Conservation (phyloP, 2,329 filamentous ascomycete species). For the Boeremia exigua region DNA sequence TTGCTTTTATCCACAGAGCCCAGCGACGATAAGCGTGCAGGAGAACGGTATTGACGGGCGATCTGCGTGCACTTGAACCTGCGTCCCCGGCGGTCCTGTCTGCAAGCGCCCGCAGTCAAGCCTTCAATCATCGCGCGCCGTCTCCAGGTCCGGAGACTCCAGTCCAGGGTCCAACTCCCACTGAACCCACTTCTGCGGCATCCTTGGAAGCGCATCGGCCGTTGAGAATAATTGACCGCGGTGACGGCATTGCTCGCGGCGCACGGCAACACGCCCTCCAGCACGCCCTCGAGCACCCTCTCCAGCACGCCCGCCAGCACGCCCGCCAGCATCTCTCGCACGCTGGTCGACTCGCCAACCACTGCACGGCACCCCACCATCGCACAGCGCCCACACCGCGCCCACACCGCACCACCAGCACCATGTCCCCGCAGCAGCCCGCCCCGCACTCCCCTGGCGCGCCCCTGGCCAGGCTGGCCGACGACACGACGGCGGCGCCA, state of each 20-base stretch:
- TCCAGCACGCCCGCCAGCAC: not conserved
- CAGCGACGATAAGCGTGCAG: not conserved
- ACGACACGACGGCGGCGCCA: constrained; percentile 1
- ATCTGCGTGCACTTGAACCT: not conserved
- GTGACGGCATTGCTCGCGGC: constrained; percentile 16
- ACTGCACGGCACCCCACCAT: too few species aligned
- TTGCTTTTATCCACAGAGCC: not conserved
- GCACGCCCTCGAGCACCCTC: not conserved
- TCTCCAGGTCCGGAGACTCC: not conserved
- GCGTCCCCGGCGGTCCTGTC: not conserved
- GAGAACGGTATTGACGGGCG: too few species aligned
- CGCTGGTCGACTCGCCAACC: too few species aligned
- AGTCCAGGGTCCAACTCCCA: constrained; percentile 2
- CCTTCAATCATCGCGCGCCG: not conserved
- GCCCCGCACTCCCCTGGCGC: constrained; percentile 3
- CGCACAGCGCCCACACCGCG: not conserved
- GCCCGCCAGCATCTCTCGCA: not conserved
- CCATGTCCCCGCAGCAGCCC: constrained; percentile 11
- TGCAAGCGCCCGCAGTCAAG: constrained; percentile 2
- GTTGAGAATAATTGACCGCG: constrained; percentile 4
- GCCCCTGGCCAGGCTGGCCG: constrained; percentile 9
- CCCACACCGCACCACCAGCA: not conserved
- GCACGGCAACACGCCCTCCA: not conserved
- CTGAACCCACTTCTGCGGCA: constrained; percentile 9
- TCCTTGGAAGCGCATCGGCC: constrained; percentile 17